These are phyloP conservation scores for Luvunga scandens DNA, from an alignment of 345 rosid genomes.

Conservation along the genomic window DNA sequence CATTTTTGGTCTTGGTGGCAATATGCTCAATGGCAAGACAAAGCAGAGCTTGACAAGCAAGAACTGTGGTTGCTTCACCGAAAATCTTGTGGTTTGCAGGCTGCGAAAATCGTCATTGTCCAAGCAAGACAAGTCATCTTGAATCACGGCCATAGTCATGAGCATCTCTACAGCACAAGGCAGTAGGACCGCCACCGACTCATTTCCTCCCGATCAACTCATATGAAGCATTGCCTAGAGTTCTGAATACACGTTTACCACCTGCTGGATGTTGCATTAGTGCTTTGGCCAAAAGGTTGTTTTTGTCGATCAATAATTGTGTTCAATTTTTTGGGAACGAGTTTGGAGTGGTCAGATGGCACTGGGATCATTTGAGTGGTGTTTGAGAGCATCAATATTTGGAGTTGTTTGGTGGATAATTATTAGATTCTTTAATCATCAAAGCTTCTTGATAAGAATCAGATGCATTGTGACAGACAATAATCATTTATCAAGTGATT, in stretches of 20 bases:
- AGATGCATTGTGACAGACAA: no score
- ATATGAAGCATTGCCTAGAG: conserved; percentile 37
- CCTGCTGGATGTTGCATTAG: conserved; percentile 34
- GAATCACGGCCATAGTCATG: conserved; percentile 38
- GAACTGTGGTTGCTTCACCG: background rate
- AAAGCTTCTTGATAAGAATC: no score
- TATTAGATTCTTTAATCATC: no score
- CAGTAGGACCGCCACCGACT: background rate
- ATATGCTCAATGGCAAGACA: conserved; percentile 13
- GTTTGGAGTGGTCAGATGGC: background rate
- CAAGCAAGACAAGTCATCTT: background rate
- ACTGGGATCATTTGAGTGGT: background rate
- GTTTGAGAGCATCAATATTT: background rate
- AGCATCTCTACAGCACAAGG: conserved; percentile 20
- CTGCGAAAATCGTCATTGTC: background rate
- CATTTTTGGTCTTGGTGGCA: background rate
- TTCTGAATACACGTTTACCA: conserved; percentile 58
- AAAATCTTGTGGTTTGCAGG: background rate
- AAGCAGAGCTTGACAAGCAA: conserved; percentile 50
- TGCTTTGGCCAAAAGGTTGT: conserved; percentile 6
- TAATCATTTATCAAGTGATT: no score
- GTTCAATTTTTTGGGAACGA: background rate
- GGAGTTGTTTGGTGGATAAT: background rate
- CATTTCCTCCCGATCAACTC: background rate
- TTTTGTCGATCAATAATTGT: background rate